Evolutionary conservation across 2,329 filamentous ascomycete species (phyloP).

Genomic region (Claviceps pusilla): DNA sequence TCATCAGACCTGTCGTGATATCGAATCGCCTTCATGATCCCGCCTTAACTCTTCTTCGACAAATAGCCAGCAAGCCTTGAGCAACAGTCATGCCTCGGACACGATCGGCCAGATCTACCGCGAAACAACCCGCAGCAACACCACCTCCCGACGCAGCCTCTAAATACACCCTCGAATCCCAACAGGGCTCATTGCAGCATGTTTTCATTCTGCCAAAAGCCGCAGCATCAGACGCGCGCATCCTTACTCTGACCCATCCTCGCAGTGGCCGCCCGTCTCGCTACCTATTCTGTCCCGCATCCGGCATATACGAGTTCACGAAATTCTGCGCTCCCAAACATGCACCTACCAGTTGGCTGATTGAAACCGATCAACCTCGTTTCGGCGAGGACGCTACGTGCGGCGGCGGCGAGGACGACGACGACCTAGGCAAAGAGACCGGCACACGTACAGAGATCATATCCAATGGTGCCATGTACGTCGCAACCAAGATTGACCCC

Average conservation of each 20-base stretch:
- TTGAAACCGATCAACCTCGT: slow-evolving; percentile 22
- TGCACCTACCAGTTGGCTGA: slow-evolving; percentile 47
- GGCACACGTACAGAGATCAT: slow-evolving; percentile 26
- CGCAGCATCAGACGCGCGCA: slow-evolving; percentile 36
- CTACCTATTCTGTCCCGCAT: slow-evolving; percentile 47
- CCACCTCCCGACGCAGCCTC: slow-evolving; percentile 15
- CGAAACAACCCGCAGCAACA: slow-evolving; percentile 13
- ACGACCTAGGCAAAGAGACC: slow-evolving; percentile 1
- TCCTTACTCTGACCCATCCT: slow-evolving; percentile 46
- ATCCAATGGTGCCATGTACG: slow-evolving; percentile 57
- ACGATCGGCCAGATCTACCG: slow-evolving; percentile 25
- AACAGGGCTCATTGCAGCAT: slow-evolving; percentile 30
- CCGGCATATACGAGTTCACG: slow-evolving; percentile 51
- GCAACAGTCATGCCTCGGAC: slow-evolving; percentile 32
- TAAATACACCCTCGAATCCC: slow-evolving; percentile 26
- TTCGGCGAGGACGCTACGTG: slow-evolving; percentile 8
- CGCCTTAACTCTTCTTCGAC: not conserved
- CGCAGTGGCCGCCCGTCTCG: slow-evolving; percentile 38
- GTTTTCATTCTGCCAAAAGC: slow-evolving; percentile 48
- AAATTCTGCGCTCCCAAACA: slow-evolving; percentile 37
- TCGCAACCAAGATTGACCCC: slow-evolving; percentile 73
- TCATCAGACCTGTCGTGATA: not conserved
- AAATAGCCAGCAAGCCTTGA: not conserved
- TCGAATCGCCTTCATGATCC: too few species aligned
- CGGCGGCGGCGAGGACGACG: not conserved